Conservation (phyloP, 2,329 filamentous ascomycete species). For the Dichotomopilus funicola region DNA sequence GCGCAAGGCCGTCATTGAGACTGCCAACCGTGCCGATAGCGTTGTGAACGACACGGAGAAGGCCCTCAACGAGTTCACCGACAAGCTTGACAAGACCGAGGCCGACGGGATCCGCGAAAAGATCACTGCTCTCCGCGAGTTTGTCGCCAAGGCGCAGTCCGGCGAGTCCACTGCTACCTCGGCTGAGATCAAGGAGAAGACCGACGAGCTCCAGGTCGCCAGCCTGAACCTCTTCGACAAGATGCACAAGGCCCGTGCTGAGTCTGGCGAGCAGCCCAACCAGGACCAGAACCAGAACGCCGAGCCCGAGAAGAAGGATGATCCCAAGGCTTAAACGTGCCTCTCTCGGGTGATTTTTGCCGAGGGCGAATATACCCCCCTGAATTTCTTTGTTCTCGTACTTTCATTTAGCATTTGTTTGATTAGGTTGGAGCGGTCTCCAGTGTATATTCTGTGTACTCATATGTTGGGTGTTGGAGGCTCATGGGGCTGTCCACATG, state of each 20-base stretch:
- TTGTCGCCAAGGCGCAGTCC: slow-evolving; percentile 88
- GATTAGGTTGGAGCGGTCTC: slow-evolving; percentile 27
- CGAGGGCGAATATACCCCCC: slow-evolving; percentile 23
- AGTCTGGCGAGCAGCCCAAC: slow-evolving; percentile 44
- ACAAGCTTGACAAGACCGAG: slow-evolving; percentile 95
- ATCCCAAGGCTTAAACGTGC: slow-evolving; percentile 38
- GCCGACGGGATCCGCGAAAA: slow-evolving; percentile 90
- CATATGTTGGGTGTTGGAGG: slow-evolving; percentile 30
- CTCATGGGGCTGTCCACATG: slow-evolving; percentile 32
- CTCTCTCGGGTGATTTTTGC: background rate
- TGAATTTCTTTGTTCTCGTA: slow-evolving; percentile 6
- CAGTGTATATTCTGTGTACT: slow-evolving; percentile 44
- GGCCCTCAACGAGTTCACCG: slow-evolving; percentile 92
- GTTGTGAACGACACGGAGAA: slow-evolving; percentile 98
- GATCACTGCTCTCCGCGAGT: slow-evolving; percentile 77
- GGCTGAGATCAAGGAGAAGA: slow-evolving; percentile 96
- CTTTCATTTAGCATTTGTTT: slow-evolving; percentile 26
- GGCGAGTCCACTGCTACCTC: slow-evolving; percentile 82
- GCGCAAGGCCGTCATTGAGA: slow-evolving; percentile 90
- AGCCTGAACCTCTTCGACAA: slow-evolving; percentile 98
- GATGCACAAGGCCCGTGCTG: slow-evolving; percentile 93
- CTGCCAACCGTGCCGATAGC: slow-evolving; percentile 94
- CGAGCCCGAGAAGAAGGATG: slow-evolving; percentile 21
- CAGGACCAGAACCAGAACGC: slow-evolving; percentile 26
- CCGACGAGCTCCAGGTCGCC: slow-evolving; percentile 92